Evolutionary conservation across 345 rosid genomes (phyloP).

Genomic region (Capsella bursapastoris): DNA sequence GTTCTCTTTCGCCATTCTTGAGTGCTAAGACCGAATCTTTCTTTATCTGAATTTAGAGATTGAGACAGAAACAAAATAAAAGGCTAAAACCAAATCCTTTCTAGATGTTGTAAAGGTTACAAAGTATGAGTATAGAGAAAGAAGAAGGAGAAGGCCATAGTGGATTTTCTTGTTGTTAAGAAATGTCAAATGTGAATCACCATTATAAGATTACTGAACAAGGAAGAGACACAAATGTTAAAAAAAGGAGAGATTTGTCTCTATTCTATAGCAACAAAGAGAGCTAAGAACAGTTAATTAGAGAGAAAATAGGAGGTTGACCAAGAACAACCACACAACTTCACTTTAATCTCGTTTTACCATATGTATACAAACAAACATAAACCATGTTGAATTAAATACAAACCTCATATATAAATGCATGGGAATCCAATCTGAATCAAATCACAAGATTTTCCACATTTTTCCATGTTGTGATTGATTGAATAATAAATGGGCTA

Average conservation of each 20-base stretch:
- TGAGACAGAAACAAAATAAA: constrained; percentile 22
- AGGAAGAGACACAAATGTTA: neutral
- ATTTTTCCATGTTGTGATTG: neutral
- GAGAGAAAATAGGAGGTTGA: constrained; percentile 57
- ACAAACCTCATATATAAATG: constrained; percentile 2
- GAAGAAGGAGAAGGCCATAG: constrained; percentile 20
- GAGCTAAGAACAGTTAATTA: constrained; percentile 30
- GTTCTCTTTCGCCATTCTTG: constrained; percentile 48
- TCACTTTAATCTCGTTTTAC: constrained; percentile 41
- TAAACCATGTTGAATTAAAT: neutral
- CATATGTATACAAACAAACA: constrained; percentile 32
- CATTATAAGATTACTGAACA: constrained; percentile 43
- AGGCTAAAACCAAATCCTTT: constrained; percentile 17
- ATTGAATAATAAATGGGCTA: constrained; percentile 18
- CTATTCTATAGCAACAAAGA: constrained; percentile 38
- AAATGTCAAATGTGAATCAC: constrained; percentile 36
- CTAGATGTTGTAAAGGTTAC: constrained; percentile 48
- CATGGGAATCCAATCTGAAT: neutral
- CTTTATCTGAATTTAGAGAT: constrained; percentile 13
- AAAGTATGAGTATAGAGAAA: neutral
- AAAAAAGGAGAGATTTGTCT: constrained; percentile 2
- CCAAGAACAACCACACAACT: constrained; percentile 49
- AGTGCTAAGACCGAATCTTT: constrained; percentile 26
- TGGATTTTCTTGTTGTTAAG: constrained; percentile 9
- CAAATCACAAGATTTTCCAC: neutral